phyloP scores from a whole-genome alignment of 495 filamentous ascomycete genomes.

The Choiromyces venosus region DNA sequence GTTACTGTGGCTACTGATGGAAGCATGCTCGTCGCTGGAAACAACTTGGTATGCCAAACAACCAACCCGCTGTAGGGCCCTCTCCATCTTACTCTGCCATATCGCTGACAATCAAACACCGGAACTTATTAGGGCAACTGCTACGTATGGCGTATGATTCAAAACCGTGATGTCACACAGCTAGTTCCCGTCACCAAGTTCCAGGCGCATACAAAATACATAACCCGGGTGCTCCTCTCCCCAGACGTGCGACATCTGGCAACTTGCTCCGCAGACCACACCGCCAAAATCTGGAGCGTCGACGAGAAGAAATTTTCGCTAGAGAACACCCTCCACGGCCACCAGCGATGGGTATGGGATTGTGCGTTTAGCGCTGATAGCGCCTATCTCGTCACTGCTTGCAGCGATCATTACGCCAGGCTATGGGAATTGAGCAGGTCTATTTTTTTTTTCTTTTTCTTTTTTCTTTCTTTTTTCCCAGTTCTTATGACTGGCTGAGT shows the following conservation, averaged over 20 bases:
- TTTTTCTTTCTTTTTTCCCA: not conserved
- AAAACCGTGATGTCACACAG: slow-evolving; percentile 74
- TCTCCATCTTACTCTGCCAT: slow-evolving; percentile 9
- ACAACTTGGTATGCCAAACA: slow-evolving; percentile 63
- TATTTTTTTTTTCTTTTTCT: not conserved
- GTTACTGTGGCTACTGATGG: slow-evolving; percentile 96
- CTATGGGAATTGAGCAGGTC: slow-evolving; percentile 77
- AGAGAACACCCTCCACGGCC: slow-evolving; percentile 83
- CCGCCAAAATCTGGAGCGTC: slow-evolving; percentile 94
- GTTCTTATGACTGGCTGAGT: not conserved
- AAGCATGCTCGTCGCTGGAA: slow-evolving; percentile 88
- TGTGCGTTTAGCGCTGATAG: slow-evolving; percentile 96
- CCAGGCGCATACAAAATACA: slow-evolving; percentile 85
- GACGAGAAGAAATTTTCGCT: slow-evolving; percentile 67
- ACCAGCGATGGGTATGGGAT: slow-evolving; percentile 99
- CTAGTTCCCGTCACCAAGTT: slow-evolving; percentile 89
- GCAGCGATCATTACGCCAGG: slow-evolving; percentile 94
- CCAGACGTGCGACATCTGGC: slow-evolving; percentile 96
- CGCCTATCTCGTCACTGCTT: slow-evolving; percentile 96
- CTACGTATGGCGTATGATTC: slow-evolving; percentile 90
- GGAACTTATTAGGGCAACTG: slow-evolving; percentile 68
- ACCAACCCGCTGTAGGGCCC: slow-evolving; percentile 1
- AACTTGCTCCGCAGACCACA: slow-evolving; percentile 96
- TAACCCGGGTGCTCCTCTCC: slow-evolving; percentile 90
- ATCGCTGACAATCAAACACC: slow-evolving; percentile 10